Evolutionary conservation across 176 grass and related monocot genomes (phyloP).

Genomic region (Luzula sylvatica): DNA sequence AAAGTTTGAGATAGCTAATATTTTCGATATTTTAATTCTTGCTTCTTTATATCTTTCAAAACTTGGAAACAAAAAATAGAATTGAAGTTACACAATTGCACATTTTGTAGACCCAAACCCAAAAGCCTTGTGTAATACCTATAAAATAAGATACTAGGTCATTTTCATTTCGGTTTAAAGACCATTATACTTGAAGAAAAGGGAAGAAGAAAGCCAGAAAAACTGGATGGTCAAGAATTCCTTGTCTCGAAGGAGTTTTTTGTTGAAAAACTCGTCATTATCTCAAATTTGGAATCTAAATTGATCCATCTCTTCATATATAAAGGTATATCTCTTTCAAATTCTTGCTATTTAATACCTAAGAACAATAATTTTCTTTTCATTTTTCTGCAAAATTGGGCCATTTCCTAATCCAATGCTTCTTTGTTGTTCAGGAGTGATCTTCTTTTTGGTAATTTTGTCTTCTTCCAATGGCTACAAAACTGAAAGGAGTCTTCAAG

Average conservation of each 20-base stretch:
- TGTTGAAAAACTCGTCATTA: slow-evolving; percentile 2
- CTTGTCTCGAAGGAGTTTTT: slow-evolving; percentile 6
- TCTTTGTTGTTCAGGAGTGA: neutral
- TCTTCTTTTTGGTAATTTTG: neutral
- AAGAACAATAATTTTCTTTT: no score
- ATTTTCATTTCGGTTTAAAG: slow-evolving; percentile 13
- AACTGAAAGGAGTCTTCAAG: slow-evolving; percentile 74
- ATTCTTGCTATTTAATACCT: neutral
- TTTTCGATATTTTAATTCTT: no score
- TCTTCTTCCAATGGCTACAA: slow-evolving; percentile 44
- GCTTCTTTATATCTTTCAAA: no score
- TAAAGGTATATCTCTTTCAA: slow-evolving; percentile 13
- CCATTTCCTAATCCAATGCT: neutral
- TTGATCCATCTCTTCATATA: slow-evolving; percentile 4
- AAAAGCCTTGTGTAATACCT: slow-evolving; percentile 12
- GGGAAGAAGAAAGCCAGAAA: neutral
- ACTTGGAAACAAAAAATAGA: no score
- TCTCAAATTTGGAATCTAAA: neutral
- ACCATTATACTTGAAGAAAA: slow-evolving; percentile 1
- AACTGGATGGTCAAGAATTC: slow-evolving; percentile 6
- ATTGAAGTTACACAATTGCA: slow-evolving; percentile 4
- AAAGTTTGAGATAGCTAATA: slow-evolving; percentile 11
- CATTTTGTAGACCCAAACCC: slow-evolving; percentile 2
- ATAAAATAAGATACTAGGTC: slow-evolving; percentile 15
- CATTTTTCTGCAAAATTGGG: neutral